These are phyloP conservation scores for Durotheca rogersii DNA, from an alignment of 495 filamentous ascomycete species.

Conservation along the genomic window DNA sequence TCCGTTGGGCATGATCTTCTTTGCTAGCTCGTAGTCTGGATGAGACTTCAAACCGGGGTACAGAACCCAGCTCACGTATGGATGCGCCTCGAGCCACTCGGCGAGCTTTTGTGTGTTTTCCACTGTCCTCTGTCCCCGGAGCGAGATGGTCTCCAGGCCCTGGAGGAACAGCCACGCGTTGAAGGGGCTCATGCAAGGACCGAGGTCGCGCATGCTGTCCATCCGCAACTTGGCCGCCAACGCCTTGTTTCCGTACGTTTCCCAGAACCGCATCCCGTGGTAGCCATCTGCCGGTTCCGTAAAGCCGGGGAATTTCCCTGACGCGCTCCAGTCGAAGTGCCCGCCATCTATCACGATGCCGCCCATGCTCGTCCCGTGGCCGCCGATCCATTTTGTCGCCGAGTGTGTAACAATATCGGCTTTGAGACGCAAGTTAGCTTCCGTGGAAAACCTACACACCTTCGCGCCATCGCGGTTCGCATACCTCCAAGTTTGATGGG, in stretches of 20 bases:
- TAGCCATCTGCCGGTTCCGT: conserved; percentile 45
- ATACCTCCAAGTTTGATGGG: conserved; percentile 42
- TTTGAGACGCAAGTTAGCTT: conserved; percentile 28
- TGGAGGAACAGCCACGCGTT: conserved; percentile 47
- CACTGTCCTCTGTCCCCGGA: conserved; percentile 41
- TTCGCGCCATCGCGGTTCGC: conserved; percentile 3
- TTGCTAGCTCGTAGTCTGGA: conserved; percentile 40
- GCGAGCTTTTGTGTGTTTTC: conserved; percentile 43
- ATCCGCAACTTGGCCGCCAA: conserved; percentile 43
- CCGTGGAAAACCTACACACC: conserved; percentile 1
- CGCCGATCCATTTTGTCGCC: conserved; percentile 47
- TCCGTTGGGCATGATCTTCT: conserved; percentile 40
- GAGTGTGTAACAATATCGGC: conserved; percentile 47
- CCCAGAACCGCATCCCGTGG: conserved; percentile 47
- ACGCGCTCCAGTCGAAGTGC: conserved; percentile 45
- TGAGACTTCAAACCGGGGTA: conserved; percentile 44
- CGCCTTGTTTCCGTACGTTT: conserved; percentile 43
- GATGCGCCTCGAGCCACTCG: conserved; percentile 42
- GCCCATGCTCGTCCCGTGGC: conserved; percentile 47
- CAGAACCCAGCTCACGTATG: conserved; percentile 43
- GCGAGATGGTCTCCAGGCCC: conserved; percentile 40
- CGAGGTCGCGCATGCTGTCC: conserved; percentile 46
- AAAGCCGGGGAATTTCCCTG: conserved; percentile 45
- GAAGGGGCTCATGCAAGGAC: conserved; percentile 43
- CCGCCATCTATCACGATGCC: conserved; percentile 47